Evolutionary conservation across 768 basidiomycete genomes (phyloP), one percentile per base, ranked within the genome.

Genomic region (Hygrophoropsis aurantiaca): DNA sequence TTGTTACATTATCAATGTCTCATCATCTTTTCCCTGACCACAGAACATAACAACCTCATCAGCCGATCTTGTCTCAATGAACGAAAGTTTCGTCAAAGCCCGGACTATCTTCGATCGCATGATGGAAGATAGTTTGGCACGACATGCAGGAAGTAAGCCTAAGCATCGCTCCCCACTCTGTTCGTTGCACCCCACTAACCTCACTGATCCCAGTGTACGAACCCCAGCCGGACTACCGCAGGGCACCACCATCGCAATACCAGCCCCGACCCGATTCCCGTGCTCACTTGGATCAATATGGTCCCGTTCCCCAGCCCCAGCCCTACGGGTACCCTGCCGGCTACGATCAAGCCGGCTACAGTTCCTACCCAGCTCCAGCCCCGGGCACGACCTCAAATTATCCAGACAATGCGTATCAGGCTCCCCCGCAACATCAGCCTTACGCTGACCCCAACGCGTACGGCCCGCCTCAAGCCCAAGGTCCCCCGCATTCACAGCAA

Each of bases 11-110:
- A 37, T n/a, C n/a, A n/a, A n/a, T n/a, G n/a, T 5, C 34, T 25
- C 19, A 23, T 32, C n/a, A 3, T n/a, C 15, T n/a, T 52, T 40
- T 1, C 30, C 45, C 40, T 3, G 21, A 25, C 18, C 20, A 21
- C 44, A 34, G 35, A 18, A 40, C 15, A 34, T 46, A 45, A 36
- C 8, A 4, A 44, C 15, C 9, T 25, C 7, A 44, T 16, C 55
- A 95, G 94, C 94, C 47, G 95, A 98, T 65, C 74, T 97, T 25
- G 86, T 94, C 5, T 84, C 87, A 2, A 94, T 97, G 89, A 94
- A 94, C 64, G 91, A 94, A 67, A 92, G 84, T 15, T 97, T 98
- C 58, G 79, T 94, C 23, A 82, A 86, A 35, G 94, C 94, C 4
- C 78, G 90, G 39, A 81, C 84, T 13, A 90, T 94, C 45, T 98